Conservation (phyloP, 108 stramenopile genomes). For the Parietichytrium sp. region DNA sequence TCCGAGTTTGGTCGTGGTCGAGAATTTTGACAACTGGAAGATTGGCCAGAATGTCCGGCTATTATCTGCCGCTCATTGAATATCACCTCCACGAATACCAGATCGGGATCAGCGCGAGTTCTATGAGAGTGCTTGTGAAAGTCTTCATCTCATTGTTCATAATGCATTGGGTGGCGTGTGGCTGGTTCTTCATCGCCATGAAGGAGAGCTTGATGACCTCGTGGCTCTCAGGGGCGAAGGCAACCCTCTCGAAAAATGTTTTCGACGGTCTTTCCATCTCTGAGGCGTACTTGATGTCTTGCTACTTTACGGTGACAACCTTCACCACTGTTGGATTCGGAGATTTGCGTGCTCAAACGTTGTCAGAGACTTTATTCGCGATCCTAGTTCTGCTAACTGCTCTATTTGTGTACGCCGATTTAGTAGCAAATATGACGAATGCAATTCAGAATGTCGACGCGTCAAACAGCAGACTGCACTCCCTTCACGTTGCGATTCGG, state of each 20-base stretch:
- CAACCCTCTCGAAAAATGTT: not conserved
- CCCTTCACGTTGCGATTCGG: not conserved
- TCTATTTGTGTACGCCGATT: slow-evolving; percentile 56
- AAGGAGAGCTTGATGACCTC: not conserved
- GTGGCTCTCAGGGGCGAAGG: slow-evolving; percentile 13
- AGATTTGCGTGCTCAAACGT: slow-evolving; percentile 62
- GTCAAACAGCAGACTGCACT: slow-evolving; percentile 28
- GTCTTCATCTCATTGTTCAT: not conserved
- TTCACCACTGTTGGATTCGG: slow-evolving; percentile 77
- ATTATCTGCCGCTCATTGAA: not conserved
- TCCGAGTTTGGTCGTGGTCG: not conserved
- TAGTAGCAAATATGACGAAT: slow-evolving; percentile 63
- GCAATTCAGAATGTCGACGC: slow-evolving; percentile 61
- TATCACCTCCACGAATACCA: not conserved
- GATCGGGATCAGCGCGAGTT: not conserved
- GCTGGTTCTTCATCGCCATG: not conserved
- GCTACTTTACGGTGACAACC: slow-evolving; percentile 69
- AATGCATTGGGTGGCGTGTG: slow-evolving; percentile 13
- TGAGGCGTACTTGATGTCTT: slow-evolving; percentile 38
- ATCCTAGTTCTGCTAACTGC: slow-evolving; percentile 53
- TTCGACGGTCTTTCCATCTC: too few relatives aligned
- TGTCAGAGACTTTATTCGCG: slow-evolving; percentile 54
- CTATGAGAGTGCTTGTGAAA: not conserved
- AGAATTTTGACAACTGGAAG: not conserved
- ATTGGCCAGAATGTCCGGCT: not conserved